Conservation (phyloP, 441 rosid species). For the Populus trichocarpa region DNA sequence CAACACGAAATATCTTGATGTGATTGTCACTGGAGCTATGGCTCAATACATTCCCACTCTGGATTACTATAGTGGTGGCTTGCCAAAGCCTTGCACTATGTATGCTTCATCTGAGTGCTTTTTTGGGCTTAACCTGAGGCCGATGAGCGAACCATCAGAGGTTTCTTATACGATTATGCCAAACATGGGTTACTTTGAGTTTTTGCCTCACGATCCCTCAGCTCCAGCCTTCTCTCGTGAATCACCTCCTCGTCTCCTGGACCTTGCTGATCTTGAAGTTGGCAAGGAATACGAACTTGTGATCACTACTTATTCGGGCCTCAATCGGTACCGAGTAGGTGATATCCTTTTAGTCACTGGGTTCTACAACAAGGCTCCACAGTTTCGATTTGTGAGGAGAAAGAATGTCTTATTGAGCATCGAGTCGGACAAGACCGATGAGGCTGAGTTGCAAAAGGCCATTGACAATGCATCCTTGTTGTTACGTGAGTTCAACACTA, state of each 20-base stretch:
- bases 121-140: conserved; percentile 82
- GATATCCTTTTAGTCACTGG: conserved; percentile 89
- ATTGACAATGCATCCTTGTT: conserved; percentile 59
- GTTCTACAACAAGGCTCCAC: conserved; percentile 83
- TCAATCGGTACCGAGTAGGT: conserved; percentile 83
- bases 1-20: conserved; percentile 81
- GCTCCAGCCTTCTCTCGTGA: conserved; percentile 26
- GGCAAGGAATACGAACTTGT: conserved; percentile 90
- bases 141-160: conserved; percentile 75
- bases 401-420: conserved; percentile 85
- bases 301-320: conserved; percentile 82
- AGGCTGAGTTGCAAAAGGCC: conserved; percentile 76
- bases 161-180: conserved; percentile 94
- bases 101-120: conserved; percentile 96
- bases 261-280: conserved; percentile 68
- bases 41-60: conserved; percentile 93
- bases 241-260: conserved; percentile 40
- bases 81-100: conserved; percentile 92
- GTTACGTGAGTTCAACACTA: conserved; percentile 47
- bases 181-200: conserved; percentile 92
- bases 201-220: conserved; percentile 53
- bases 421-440: conserved; percentile 91
- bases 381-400: conserved; percentile 76
- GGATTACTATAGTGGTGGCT: conserved; percentile 73
- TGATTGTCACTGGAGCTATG: conserved; percentile 95